These are phyloP conservation scores for Massarina eburnea DNA, from an alignment of 2,329 filamentous ascomycete species.

Conservation along the genomic window DNA sequence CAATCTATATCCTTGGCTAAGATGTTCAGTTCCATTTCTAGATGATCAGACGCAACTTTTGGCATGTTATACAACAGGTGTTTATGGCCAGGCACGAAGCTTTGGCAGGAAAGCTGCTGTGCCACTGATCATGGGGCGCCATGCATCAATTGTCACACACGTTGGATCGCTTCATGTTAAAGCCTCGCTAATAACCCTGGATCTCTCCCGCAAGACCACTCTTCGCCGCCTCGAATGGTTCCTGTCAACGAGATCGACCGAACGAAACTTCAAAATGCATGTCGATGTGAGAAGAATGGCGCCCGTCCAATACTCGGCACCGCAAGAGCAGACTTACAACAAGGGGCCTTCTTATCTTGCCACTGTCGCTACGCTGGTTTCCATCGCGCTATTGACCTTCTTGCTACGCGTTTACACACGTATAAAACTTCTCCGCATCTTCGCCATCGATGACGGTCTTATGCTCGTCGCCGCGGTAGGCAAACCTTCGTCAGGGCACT, in stretches of 20 bases:
- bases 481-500: neutral
- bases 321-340: constrained; percentile 34
- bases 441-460: constrained; percentile 54
- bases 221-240: constrained; percentile 14
- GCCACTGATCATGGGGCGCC: constrained; percentile 2
- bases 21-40: neutral
- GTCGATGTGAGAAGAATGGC: constrained; percentile 17
- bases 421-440: constrained; percentile 48
- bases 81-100: neutral
- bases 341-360: constrained; percentile 41
- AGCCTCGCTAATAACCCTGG: neutral
- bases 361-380: constrained; percentile 45
- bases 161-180: constrained; percentile 5
- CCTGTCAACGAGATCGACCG: constrained; percentile 11
- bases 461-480: constrained; percentile 45
- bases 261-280: constrained; percentile 19
- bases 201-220: neutral
- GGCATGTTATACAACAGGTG: neutral
- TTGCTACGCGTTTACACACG: constrained; percentile 50
- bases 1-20: constrained; percentile 1
- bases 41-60: constrained; percentile 1
- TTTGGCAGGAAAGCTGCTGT: constrained; percentile 1
- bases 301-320: constrained; percentile 15
- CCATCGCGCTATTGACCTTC: constrained; percentile 45
- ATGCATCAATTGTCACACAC: constrained; percentile 7